Conservation (phyloP, 306 rosid genomes). For the Sindora glabra region DNA sequence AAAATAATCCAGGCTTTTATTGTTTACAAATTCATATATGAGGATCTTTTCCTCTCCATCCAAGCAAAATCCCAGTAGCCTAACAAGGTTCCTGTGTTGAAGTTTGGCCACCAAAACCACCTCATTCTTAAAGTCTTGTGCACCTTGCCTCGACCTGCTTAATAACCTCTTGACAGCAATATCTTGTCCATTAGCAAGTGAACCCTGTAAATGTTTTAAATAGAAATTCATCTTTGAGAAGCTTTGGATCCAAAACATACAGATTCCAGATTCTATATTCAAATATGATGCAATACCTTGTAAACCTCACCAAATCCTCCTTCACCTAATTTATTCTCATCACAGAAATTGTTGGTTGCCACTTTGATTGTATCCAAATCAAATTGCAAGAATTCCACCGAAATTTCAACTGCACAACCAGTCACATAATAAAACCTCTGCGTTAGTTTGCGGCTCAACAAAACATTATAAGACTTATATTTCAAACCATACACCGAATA, state of each 20-base stretch:
- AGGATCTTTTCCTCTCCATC: slow-evolving; percentile 12
- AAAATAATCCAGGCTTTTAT: slow-evolving; percentile 2
- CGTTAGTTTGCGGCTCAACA: too few species aligned
- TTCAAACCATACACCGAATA: not conserved
- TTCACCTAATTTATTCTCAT: slow-evolving; percentile 32
- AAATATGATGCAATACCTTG: slow-evolving; percentile 29
- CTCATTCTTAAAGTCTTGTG: slow-evolving; percentile 6
- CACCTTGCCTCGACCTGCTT: not conserved
- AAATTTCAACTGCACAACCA: slow-evolving; percentile 17
- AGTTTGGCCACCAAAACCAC: slow-evolving; percentile 1
- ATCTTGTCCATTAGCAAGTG: not conserved
- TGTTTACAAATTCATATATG: slow-evolving; percentile 1
- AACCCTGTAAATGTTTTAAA: slow-evolving; percentile 20
- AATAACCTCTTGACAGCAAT: slow-evolving; percentile 19
- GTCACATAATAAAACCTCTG: not conserved
- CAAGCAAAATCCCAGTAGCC: too few species aligned
- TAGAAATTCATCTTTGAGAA: not conserved
- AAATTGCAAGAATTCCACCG: slow-evolving; percentile 32
- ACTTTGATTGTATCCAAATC: slow-evolving; percentile 19
- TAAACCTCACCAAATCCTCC: slow-evolving; percentile 55
- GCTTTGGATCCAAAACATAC: not conserved
- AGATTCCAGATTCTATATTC: not conserved
- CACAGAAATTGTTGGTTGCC: slow-evolving; percentile 37
- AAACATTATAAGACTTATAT: not conserved
- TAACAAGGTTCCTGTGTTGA: too few species aligned